These are phyloP conservation scores for Nadsonia starkeyi-henricii DNA, from an alignment of 1,139 yeast species.

Conservation along the genomic window DNA sequence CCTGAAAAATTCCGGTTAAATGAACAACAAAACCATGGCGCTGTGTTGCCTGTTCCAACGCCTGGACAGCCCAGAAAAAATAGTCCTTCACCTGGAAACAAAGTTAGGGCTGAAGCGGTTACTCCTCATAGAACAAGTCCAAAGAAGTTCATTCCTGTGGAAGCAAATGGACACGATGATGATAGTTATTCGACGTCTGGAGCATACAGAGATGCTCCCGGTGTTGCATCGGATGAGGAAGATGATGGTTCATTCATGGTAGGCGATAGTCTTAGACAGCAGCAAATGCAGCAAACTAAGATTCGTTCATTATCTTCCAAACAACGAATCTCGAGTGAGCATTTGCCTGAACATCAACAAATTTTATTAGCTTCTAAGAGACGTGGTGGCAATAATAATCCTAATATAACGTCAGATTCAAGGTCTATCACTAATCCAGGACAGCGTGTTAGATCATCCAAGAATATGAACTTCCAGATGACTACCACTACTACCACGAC, in stretches of 20 bases:
- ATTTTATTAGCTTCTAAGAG: neutral
- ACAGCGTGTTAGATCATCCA: neutral
- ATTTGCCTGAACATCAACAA: neutral
- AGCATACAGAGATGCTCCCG: neutral
- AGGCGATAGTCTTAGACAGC: constrained; percentile 5
- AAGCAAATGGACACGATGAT: neutral
- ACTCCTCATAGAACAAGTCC: neutral
- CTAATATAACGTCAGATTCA: neutral
- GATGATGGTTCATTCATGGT: constrained; percentile 3
- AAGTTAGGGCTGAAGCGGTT: neutral
- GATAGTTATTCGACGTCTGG: neutral
- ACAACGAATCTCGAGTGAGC: neutral
- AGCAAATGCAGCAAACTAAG: constrained; percentile 1
- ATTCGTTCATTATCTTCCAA: neutral
- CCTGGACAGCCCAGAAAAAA: constrained; percentile 93
- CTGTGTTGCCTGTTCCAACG: constrained; percentile 78
- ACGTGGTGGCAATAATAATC: neutral
- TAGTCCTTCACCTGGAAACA: constrained; percentile 16
- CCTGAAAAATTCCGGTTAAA: constrained; percentile 70
- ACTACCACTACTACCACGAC: constrained; percentile 39
- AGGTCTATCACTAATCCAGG: constrained; percentile 5
- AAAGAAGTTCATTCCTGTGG: neutral
- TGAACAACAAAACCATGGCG: constrained; percentile 52
- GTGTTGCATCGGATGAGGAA: neutral
- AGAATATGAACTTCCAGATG: constrained; percentile 27